Conservation (phyloP, 345 rosid species). For the Odontarrhena argentea region DNA sequence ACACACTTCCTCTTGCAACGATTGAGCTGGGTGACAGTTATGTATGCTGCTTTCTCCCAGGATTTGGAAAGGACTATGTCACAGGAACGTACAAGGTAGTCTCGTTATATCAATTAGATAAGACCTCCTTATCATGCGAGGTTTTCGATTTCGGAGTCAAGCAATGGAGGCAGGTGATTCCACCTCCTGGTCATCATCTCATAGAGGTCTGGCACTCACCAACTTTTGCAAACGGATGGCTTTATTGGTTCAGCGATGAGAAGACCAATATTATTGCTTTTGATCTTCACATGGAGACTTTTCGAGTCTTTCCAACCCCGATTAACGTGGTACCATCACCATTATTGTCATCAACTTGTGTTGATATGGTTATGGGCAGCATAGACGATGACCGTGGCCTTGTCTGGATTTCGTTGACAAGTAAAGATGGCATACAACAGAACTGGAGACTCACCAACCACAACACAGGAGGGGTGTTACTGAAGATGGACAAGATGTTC, state of each 20-base stretch:
- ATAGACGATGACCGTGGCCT: neutral
- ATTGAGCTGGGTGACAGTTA: neutral
- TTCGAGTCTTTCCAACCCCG: constrained; percentile 1
- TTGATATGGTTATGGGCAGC: neutral
- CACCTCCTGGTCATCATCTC: neutral
- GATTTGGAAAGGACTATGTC: constrained; percentile 8
- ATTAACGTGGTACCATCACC: neutral
- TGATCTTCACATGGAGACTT: constrained; percentile 22
- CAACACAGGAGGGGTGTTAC: constrained; percentile 4
- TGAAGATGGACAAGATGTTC: constrained; percentile 2
- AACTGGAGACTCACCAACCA: constrained; percentile 23
- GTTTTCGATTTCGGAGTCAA: neutral
- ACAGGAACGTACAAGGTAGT: constrained; percentile 15
- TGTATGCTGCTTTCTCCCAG: neutral
- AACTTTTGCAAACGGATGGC: constrained; percentile 12
- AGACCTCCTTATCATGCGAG: neutral
- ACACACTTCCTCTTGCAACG: neutral
- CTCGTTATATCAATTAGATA: neutral
- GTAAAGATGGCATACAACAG: constrained; percentile 11
- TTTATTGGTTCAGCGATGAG: neutral
- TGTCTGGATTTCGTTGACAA: neutral
- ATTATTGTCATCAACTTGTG: neutral
- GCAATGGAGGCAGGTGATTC: constrained; percentile 3
- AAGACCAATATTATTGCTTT: neutral
- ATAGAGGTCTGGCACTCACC: neutral